phyloP scores from a whole-genome alignment of 228 moss, liverwort and hornwort genomes.

The Sphagnum fallax region DNA sequence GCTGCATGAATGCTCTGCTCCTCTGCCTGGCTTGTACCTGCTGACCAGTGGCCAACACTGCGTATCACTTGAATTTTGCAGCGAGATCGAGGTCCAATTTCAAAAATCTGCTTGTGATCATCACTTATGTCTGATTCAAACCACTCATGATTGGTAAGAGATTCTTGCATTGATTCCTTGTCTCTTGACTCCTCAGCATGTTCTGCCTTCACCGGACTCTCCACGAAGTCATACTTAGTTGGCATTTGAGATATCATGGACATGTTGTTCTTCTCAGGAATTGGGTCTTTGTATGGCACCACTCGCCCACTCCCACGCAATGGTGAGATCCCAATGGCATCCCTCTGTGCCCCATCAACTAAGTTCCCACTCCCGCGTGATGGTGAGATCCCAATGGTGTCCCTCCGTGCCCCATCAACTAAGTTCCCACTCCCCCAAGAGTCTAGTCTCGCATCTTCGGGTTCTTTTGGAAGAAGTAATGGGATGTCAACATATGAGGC shows the following conservation, averaged over 20 bases:
- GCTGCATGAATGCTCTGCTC: conserved; percentile 45
- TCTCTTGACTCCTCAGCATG: conserved; percentile 34
- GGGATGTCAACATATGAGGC: conserved; percentile 43
- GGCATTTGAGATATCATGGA: too few relatives aligned
- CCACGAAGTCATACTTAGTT: background rate
- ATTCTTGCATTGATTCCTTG: conserved; percentile 8
- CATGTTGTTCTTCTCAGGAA: background rate
- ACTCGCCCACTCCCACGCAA: conserved; percentile 38
- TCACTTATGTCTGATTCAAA: too few relatives aligned
- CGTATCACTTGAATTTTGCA: conserved; percentile 49
- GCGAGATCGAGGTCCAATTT: conserved; percentile 28
- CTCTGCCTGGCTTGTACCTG: conserved; percentile 30
- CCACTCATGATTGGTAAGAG: background rate
- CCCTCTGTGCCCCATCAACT: conserved; percentile 5
- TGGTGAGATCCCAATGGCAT: conserved; percentile 23
- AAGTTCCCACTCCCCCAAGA: conserved; percentile 12
- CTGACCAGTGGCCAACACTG: conserved; percentile 49
- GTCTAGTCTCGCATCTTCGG: conserved; percentile 18
- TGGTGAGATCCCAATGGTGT: conserved; percentile 23
- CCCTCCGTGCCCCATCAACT: conserved; percentile 22
- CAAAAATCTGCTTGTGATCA: conserved; percentile 14
- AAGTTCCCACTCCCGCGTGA: conserved; percentile 12
- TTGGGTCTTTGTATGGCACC: conserved; percentile 18
- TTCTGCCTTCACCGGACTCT: conserved; percentile 2
- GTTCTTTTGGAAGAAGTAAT: conserved; percentile 44